Base-by-base conservation (phyloP, 108 stramenopile genomes). In the Cyclotella atomus region DNA sequence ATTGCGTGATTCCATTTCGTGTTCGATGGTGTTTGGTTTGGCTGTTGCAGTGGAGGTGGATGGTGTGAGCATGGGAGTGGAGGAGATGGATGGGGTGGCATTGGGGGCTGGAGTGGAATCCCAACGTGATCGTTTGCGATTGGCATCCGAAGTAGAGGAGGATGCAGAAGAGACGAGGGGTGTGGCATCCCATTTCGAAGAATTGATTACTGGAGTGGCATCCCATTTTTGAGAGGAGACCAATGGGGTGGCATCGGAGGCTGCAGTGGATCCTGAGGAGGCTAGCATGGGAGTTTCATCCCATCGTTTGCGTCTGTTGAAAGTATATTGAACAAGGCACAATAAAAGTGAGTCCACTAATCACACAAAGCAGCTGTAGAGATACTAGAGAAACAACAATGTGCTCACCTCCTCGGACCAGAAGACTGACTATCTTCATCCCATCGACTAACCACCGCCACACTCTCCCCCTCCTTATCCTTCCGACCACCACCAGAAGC, bases 1-100 rank as follows among this genome's bases (percentile, higher is more conserved):
- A 81, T 99, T 99, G 14, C 99, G 79, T 27, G 93, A 92, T 65
- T 97, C 96, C 92, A 98, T 90, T 83, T 99, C 98, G 57, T 77
- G 71, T 84, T 99, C 97, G 8, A 90, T 77, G 30, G 91, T 75
- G 63, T 25, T 97, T 97, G 60, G 89, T 86, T 93, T 23, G 89
- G 91, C 0, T 7, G 15, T 7, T 6, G 20, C 59, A 59, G 55
- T 32, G 75, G 49, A 62, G 38, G 49, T 50, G 55, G 33, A 70
- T 57, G 23, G 70, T 20, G 41, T 19, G 19, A 38, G 59, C 44
- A 73, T 49, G 20, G 71, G 24, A 63, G 85, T 49, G 38, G 38
- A 9, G 12, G 28, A 38, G 7, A 35, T 46, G 20, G 70, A 36
- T 49, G 76, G 36, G 6, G 70, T 35, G 20, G 88, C 38, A 41